These are phyloP conservation scores for Cardamine occulta DNA, from an alignment of 345 rosid species.

Conservation along the genomic window DNA sequence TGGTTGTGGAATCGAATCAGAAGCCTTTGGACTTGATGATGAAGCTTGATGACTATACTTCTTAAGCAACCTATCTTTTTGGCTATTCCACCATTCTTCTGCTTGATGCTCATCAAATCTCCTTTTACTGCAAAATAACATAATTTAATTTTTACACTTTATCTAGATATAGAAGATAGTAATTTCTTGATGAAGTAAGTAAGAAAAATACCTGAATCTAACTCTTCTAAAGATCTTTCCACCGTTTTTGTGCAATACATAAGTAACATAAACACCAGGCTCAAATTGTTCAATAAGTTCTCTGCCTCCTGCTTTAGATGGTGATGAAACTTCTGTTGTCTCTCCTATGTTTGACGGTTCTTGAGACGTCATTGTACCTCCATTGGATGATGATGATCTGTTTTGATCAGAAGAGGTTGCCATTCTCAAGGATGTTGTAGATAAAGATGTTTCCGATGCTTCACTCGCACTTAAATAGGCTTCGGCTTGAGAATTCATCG, in stretches of 20 bases:
- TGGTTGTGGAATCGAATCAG: conserved; percentile 29
- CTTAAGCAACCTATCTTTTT: conserved; percentile 78
- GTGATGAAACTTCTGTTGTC: conserved; percentile 28
- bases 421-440: conserved; percentile 34
- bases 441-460: conserved; percentile 46
- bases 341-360: conserved; percentile 42
- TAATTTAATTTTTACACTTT: neutral
- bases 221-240: conserved; percentile 82
- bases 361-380: conserved; percentile 40
- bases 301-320: conserved; percentile 45
- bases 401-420: conserved; percentile 33
- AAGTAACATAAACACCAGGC: conserved; percentile 88
- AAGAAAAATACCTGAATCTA: conserved; percentile 78
- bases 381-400: conserved; percentile 30
- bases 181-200: neutral
- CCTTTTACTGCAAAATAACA: conserved; percentile 59
- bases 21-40: conserved; percentile 26
- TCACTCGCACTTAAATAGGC: conserved; percentile 47
- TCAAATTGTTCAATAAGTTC: conserved; percentile 86
- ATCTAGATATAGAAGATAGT: conserved; percentile 15
- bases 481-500: conserved; percentile 61
- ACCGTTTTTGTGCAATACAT: conserved; percentile 56
- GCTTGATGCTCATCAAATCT: conserved; percentile 80
- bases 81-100: conserved; percentile 86
- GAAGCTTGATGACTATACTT: conserved; percentile 53